phyloP scores from a whole-genome alignment of 331 rosid species.

The Cydonia oblonga region DNA sequence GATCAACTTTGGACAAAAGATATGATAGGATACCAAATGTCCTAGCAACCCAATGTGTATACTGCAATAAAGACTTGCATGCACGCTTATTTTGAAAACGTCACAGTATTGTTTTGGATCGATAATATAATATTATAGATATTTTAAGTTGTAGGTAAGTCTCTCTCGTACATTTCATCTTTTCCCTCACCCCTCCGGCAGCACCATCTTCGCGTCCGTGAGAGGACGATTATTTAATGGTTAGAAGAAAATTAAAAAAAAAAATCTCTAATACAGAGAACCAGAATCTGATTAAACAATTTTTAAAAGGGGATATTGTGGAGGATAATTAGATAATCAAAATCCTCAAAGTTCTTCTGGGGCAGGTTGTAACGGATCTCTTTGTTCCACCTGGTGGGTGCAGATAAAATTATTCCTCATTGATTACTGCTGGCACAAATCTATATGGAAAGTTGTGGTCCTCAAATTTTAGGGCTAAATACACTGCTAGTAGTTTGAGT shows the following conservation, averaged over 20 bases:
- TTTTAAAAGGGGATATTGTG: neutral
- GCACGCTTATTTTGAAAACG: too few relatives aligned
- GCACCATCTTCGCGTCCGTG: neutral
- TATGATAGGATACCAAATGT: neutral
- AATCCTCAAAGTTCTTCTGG: constrained; percentile 1
- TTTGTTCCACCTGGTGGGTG: neutral
- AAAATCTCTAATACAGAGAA: constrained; percentile 12
- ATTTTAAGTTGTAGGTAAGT: too few relatives aligned
- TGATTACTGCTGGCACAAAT: neutral
- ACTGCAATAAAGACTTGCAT: neutral
- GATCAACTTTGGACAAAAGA: neutral
- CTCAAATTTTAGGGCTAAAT: neutral
- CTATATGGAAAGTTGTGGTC: neutral
- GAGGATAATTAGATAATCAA: neutral
- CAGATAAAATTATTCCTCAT: neutral
- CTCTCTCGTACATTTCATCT: too few relatives aligned
- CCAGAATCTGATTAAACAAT: constrained; percentile 16
- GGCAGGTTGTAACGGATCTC: neutral
- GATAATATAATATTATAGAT: too few relatives aligned
- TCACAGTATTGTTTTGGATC: too few relatives aligned
- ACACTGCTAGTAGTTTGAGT: neutral
- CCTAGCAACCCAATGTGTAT: neutral
- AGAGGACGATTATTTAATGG: neutral
- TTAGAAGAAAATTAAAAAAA: constrained; percentile 2
- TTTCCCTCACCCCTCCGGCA: too few relatives aligned